Evolutionary conservation across 2,329 filamentous ascomycete species (phyloP), one percentile per base, ranked within the genome.

Genomic region (Neopestalotiopsis sp.): DNA sequence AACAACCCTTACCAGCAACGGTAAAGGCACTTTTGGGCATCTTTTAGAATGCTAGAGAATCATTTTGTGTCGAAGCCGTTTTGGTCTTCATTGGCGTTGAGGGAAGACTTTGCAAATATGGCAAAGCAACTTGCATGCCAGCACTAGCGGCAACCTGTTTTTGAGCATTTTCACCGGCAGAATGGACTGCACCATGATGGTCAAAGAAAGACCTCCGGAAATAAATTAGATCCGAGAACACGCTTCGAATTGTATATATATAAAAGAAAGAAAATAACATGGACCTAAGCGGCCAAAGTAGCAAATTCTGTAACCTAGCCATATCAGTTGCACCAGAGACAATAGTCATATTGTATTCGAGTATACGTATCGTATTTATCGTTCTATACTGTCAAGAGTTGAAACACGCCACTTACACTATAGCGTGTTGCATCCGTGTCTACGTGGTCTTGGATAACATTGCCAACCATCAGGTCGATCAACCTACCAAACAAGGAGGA

Each of bases 1-100:
- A 61, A 61, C 65, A 66, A 66, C 24, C 52, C 57, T 32, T 60
- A 67, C 45, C 32, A 40, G 34, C 56, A 59, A 28, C 65, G 38
- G 59, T 61, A 52, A 57, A n/a, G 17, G 42, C 9, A 13, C n/a
- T 2, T 28, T 28, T 28, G 24, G n/a, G 6, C 59, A 2, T 28
- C 34, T n/a, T 62, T 13, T 20, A 62, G 32, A 62, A 62, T 6
- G 10, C 3, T n/a, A 34, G 30, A 14, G n/a, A 34, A 40, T 12
- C 30, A 5, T n/a, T 40, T 17, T 34, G 12, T 13, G 4, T 40
- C 20, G 45, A 9, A 20, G 45, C 17, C 20, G 9, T 52, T 20
- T 52, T 7, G 45, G 45, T 3, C 45, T 52, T 17, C 45, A 52
- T 52, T 7, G 57, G 20, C 20, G 20, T 34, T 34, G 13, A 59